Base-by-base conservation (phyloP, 305 asterid species). In the Stenogyne calaminthoides region DNA sequence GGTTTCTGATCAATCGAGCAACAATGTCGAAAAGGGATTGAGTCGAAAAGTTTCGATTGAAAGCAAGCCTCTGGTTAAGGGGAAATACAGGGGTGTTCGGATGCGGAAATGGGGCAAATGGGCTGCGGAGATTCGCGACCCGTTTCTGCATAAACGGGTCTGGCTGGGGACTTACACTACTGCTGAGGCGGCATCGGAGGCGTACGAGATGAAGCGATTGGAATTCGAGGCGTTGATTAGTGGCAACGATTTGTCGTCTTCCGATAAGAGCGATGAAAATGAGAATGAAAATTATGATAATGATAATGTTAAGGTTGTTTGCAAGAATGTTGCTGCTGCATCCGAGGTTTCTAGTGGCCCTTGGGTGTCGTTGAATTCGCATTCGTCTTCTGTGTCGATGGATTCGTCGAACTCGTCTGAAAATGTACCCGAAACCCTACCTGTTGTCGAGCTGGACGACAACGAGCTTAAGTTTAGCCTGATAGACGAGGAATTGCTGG, bases 101-200 rank as follows among this genome's bases (percentile, higher is more conserved):
- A 89, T 80, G 67, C 79, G 98, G 2, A 91, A 91, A 80, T 93
- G 97, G 98, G 98, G 97, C 10, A 91, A 87, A 81, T 93, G 97
- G 97, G 97, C 98, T 0, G 98, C 98, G 0, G 98, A 93, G 61
- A 93, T 93, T 5, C 92, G 98, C 0, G 96, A 93, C 25, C 98
- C 98, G 0, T 77, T 87, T 32, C 77, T 66, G 69, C 84, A 81
- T 0, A 93, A 81, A 55, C 72, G 98, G 84, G 81, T 91, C 34
- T 93, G 98, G 98, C 59, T 93, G 77, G 98, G 98, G 0, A 93
- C 98, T 0, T 93, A 75, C 42, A 34, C 36, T 8, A 80, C 96
- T 1, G 91, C 97, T 0, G 96, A 91, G 66, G 96, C 84, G 18
- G 98, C 98, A 0, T 84, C 97, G 0, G 36, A 15, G 7, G 98